A percentile compares a stretch with the other conserved stretches of the same genome.
Evolutionary conservation across 2,329 filamentous ascomycete species (phyloP).

Genomic region (Aspergillus puulaauensis): DNA sequence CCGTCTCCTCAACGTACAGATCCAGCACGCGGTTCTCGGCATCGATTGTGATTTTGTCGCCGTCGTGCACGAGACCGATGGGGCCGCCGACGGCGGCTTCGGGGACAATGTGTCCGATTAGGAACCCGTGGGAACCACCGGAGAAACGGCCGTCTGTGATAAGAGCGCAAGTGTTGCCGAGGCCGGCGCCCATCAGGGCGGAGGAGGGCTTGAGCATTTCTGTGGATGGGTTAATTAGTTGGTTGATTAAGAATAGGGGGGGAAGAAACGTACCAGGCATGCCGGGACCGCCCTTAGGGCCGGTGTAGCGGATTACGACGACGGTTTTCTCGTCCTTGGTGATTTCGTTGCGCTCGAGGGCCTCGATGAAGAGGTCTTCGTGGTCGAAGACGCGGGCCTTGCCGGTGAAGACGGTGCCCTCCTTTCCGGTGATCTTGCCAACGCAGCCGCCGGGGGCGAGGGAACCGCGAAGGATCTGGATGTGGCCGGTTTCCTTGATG

Average conservation of each 20-base stretch:
- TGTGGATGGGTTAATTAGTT: slow-evolving; percentile 1
- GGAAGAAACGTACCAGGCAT: slow-evolving; percentile 51
- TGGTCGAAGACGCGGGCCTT: slow-evolving; percentile 70
- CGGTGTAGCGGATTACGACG: slow-evolving; percentile 67
- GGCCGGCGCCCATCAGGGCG: slow-evolving; percentile 71
- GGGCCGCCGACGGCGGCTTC: slow-evolving; percentile 84
- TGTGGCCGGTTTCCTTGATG: slow-evolving; percentile 69
- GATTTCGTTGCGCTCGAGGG: slow-evolving; percentile 66
- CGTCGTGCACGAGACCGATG: slow-evolving; percentile 78
- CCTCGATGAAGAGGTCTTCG: slow-evolving; percentile 67
- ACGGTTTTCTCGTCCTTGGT: slow-evolving; percentile 76
- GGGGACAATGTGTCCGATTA: slow-evolving; percentile 84
- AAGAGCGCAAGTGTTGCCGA: slow-evolving; percentile 67
- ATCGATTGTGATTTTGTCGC: slow-evolving; percentile 79
- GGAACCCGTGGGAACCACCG: slow-evolving; percentile 80
- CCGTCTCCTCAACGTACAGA: slow-evolving; percentile 64
- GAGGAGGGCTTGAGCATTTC: slow-evolving; percentile 70
- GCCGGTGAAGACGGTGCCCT: slow-evolving; percentile 66
- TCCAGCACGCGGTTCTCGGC: slow-evolving; percentile 69
- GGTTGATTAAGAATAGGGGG: not conserved
- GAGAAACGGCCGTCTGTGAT: slow-evolving; percentile 65
- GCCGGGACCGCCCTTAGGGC: slow-evolving; percentile 56
- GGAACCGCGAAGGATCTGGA: slow-evolving; percentile 70
- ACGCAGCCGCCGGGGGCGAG: slow-evolving; percentile 70
- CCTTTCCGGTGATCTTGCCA: slow-evolving; percentile 76